Percentiles rank a stretch among this genome's conserved stretches.
These are phyloP conservation scores for Pseudogymnoascus sp. DNA, from an alignment of 2,329 filamentous ascomycete species.

Conservation along the genomic window DNA sequence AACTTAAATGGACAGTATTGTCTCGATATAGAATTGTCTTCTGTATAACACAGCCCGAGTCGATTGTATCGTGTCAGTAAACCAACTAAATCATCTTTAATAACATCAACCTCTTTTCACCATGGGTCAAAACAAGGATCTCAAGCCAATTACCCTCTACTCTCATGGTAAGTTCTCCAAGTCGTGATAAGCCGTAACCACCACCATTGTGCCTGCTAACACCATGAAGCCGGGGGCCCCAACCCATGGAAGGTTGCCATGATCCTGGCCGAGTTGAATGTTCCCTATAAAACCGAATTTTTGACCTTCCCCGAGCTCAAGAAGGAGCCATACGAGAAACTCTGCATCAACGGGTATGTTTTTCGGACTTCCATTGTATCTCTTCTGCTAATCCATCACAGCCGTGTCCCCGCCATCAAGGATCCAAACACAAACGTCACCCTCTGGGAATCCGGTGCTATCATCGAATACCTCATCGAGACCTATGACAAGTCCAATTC, in stretches of 20 bases:
- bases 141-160: constrained; percentile 12
- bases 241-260: constrained; percentile 18
- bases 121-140: background rate
- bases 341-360: constrained; percentile 21
- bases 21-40: background rate
- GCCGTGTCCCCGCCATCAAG: constrained; percentile 23
- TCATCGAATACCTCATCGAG: constrained; percentile 36
- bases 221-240: background rate
- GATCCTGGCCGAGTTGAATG: constrained; percentile 21
- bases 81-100: background rate
- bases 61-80: background rate
- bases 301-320: constrained; percentile 32
- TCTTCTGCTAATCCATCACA: background rate
- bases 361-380: constrained; percentile 9
- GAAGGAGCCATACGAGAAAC: constrained; percentile 29
- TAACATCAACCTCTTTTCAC: background rate
- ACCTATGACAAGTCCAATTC: constrained; percentile 33
- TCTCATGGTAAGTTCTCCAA: constrained; percentile 4
- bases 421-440: constrained; percentile 36
- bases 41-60: background rate
- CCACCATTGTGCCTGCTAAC: background rate
- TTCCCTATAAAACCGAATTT: constrained; percentile 13
- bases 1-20: background rate
- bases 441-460: constrained; percentile 39
- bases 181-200: background rate